Conservation (phyloP, 2,329 filamentous ascomycete species). For the Ustulina deusta region DNA sequence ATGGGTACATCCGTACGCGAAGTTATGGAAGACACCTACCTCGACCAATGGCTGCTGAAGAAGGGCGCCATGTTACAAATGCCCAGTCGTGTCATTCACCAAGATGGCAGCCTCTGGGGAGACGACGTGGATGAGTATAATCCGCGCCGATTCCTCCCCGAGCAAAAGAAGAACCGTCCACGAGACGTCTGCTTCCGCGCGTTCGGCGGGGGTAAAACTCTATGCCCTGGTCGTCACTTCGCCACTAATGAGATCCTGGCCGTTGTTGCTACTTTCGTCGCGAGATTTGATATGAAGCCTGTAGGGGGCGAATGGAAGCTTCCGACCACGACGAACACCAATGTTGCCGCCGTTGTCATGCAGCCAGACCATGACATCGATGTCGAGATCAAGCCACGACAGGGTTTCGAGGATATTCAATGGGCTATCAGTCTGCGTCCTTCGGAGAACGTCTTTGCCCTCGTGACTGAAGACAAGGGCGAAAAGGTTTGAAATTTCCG, state of each 20-base stretch:
- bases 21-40: conserved; percentile 49
- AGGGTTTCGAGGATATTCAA: conserved; percentile 37
- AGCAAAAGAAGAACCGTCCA: conserved; percentile 43
- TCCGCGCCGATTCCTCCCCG: conserved; percentile 45
- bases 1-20: conserved; percentile 53
- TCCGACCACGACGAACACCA: conserved; percentile 47
- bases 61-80: conserved; percentile 49
- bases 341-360: conserved; percentile 49
- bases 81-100: conserved; percentile 46
- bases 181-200: conserved; percentile 45
- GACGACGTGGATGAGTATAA: conserved; percentile 41
- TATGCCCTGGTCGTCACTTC: conserved; percentile 48
- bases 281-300: conserved; percentile 47
- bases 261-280: conserved; percentile 45
- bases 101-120: conserved; percentile 44
- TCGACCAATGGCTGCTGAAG: conserved; percentile 46
- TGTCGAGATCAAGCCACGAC: conserved; percentile 41
- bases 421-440: conserved; percentile 38
- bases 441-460: conserved; percentile 41
- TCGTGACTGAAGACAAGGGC: conserved; percentile 39
- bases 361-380: conserved; percentile 45
- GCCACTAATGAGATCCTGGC: conserved; percentile 48
- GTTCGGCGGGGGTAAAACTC: conserved; percentile 47
- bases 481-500: conserved; percentile 22
- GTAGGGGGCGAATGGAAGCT: conserved; percentile 41